A percentile compares a stretch with the other conserved stretches of the same genome.
phyloP scores from a whole-genome alignment of 257 asterid genomes.

The Voacanga thouarsii region DNA sequence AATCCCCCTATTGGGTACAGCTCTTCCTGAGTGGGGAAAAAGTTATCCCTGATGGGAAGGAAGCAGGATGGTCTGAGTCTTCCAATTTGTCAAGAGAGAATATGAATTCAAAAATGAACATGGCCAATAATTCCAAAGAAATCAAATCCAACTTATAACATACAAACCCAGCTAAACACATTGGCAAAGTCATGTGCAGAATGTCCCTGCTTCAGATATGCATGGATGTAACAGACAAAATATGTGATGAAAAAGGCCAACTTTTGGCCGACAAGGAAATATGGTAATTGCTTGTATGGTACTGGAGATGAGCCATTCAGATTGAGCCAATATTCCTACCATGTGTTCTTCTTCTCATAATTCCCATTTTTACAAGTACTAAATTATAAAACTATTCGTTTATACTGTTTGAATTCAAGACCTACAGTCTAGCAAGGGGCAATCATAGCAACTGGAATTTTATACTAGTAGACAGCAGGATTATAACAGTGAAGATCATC shows the following conservation, averaged over 20 bases:
- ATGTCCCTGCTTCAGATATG: background rate
- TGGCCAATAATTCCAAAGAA: background rate
- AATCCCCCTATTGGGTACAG: background rate
- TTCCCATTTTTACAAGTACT: no score
- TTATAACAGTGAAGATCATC: background rate
- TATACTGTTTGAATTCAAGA: no score
- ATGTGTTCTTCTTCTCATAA: background rate
- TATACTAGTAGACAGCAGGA: background rate
- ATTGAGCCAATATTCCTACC: background rate
- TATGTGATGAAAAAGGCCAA: background rate
- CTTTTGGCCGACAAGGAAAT: background rate
- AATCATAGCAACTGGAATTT: background rate
- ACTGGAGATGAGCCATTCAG: no score
- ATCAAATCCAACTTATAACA: background rate
- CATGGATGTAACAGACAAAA: background rate
- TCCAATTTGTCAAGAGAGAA: background rate
- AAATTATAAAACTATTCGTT: background rate
- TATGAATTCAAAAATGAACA: background rate
- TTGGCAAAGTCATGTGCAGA: background rate
- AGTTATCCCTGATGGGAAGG: background rate
- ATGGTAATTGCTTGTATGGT: background rate
- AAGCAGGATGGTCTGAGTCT: background rate
- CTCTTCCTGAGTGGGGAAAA: background rate
- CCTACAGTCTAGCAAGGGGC: background rate
- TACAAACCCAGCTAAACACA: background rate